Base-by-base conservation (phyloP, 169 alveolate species). In the Toxoplasma gondii region DNA sequence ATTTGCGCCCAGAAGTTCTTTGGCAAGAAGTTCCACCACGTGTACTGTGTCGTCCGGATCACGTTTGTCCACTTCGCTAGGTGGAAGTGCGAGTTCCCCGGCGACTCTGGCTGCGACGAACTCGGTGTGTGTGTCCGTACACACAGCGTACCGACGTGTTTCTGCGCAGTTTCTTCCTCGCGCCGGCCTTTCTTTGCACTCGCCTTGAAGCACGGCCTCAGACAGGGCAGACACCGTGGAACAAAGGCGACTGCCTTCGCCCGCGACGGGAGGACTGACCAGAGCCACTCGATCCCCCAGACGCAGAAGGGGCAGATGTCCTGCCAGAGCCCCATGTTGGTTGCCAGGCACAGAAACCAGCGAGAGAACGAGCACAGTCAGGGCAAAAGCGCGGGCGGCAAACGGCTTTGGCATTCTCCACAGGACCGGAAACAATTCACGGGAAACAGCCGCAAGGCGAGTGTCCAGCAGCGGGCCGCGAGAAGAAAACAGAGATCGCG, bases 1-100 rank as follows among this genome's bases (percentile, higher is more conserved):
- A 95, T 58, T 67, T 95, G 97, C 27, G 94, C 24, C 82, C 69
- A 88, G 69, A 95, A 86, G 87, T 95, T 95, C 78, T 81, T 16
- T 17, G 97, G 97, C 64, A 95, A 74, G 80, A 95, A 95, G 43
- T 80, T 91, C 93, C 88, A 87, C 92, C 93, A 82, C 19, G 94
- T 91, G 93, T 95, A 95, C 94, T 95, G 88, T 38, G 95, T 81
- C 49, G 97, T 95, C 5, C 94, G 84, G 45, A 95, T 91, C 64
- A 74, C 69, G 83, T 95, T 95, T 49, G 74, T 83, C 96, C 97
- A 93, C 31, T 45, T 78, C 27, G 45, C 67, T 22, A 93, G 41
- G 27, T 86, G 64, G 39, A 83, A 44, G 34, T 82, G 92, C 31
- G 93, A 49, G 82, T 84, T 87, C 31, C 91, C 94, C 24, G 92